Conservation (phyloP, 192 early-diverging fungal genomes). For the Coemansia reversa region DNA sequence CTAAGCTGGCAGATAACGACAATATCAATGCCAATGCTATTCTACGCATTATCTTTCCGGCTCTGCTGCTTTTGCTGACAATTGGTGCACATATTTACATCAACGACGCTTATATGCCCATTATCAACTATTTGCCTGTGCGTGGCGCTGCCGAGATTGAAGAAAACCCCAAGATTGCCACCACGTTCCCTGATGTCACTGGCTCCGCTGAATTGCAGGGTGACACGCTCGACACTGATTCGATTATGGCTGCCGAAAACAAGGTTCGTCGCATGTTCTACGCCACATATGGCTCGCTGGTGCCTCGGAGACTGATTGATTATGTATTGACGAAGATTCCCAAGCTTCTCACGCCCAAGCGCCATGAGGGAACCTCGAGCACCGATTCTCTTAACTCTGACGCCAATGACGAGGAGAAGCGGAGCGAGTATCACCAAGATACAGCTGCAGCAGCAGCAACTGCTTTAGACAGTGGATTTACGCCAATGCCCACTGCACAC, state of each 20-base stretch:
- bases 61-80: conserved; percentile 57
- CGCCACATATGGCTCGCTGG: conserved; percentile 41
- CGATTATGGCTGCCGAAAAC: conserved; percentile 18
- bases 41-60: conserved; percentile 53
- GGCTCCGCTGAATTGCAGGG: conserved; percentile 16
- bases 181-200: conserved; percentile 34
- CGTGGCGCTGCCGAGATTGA: conserved; percentile 47
- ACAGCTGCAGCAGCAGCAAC: neutral
- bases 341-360: conserved; percentile 19
- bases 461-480: conserved; percentile 1
- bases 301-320: conserved; percentile 36
- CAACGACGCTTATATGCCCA: conserved; percentile 60
- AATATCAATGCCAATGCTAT: conserved; percentile 48
- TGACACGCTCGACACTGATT: conserved; percentile 15
- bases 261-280: conserved; percentile 31
- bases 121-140: conserved; percentile 60
- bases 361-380: neutral
- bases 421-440: neutral
- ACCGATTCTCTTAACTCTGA: neutral
- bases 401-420: conserved; percentile 5
- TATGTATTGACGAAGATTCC: conserved; percentile 44
- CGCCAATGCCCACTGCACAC: conserved; percentile 30
- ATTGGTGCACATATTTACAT: conserved; percentile 57
- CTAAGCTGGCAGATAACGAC: conserved; percentile 38
- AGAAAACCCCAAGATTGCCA: conserved; percentile 35